Evolutionary conservation across 352 stramenopile species (phyloP), one percentile per base, ranked within the genome.

Genomic region (Plasmopara muralis): DNA sequence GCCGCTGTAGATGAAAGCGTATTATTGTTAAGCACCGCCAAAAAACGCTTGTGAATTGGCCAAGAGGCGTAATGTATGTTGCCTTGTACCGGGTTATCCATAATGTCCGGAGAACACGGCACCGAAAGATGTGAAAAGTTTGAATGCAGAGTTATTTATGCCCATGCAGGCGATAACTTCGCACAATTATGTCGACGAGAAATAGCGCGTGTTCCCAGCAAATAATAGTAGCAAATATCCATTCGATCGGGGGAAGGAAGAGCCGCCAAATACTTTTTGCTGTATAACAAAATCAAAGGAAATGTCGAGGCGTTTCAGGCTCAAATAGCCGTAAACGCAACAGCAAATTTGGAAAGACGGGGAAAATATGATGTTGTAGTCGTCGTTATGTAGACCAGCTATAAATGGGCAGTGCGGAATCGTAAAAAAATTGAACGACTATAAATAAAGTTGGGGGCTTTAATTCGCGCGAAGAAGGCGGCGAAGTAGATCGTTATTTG

Each of bases 71-170:
- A 8, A 47, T 34, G 16, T 48, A 58, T 6, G 51, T 42, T 33
- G 51, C 51, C 30, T 52, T 44, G 39, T 53, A 49, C 1, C 53
- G 53, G 28, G 53, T 49, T 9, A 59, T 48, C 15, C 38, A 59
- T 35, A 59, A 40, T 14, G 29, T 53, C 1, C 53, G 44, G 9
- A 59, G 18, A 7, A 53, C n/a, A 35, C 33, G 39, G 18, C 38
- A 48, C 2, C 46, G 30, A 34, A 57, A 14, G 39, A 51, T 37
- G 13, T 51, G 47, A 43, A 57, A 51, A 10, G 51, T 33, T n/a
- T 18, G 13, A 39, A 41, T 14, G 42, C 5, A 43, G 4, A 4
- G n/a, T n/a, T n/a, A n/a, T 2, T 5, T 14, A 14, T 38, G 9
- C 33, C 33, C 13, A 14, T 6, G 9, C 9, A 5, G 33, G 13